These are phyloP conservation scores for Cutaneotrichosporon daszewskae DNA, from an alignment of 1,284 basidiomycete species.

Conservation along the genomic window DNA sequence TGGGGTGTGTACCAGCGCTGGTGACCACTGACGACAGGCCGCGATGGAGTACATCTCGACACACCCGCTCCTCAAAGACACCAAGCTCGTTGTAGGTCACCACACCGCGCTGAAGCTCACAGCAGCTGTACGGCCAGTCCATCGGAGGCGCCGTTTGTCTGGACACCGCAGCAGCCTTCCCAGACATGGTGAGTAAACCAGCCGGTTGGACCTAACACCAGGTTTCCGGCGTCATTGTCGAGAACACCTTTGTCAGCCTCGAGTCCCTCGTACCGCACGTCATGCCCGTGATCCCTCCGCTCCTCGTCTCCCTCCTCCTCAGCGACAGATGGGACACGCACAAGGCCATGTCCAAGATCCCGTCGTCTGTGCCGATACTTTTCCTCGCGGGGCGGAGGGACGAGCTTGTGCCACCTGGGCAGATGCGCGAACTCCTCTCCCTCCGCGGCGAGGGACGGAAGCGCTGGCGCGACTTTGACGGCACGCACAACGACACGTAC, in stretches of 20 bases:
- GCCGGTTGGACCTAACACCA: constrained; percentile 27
- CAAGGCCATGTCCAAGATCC: constrained; percentile 63
- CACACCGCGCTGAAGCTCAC: no score
- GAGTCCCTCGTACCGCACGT: constrained; percentile 72
- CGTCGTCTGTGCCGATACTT: constrained; percentile 68
- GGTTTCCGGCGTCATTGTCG: constrained; percentile 62
- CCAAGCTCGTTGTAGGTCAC: constrained; percentile 44
- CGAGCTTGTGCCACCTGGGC: constrained; percentile 74
- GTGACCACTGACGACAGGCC: constrained; percentile 47
- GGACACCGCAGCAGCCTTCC: constrained; percentile 75
- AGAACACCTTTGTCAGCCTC: constrained; percentile 87
- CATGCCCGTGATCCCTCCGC: constrained; percentile 68
- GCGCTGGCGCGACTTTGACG: constrained; percentile 59
- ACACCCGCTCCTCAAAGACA: constrained; percentile 63
- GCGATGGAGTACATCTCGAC: constrained; percentile 68
- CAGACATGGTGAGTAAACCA: constrained; percentile 60
- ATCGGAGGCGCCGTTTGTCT: constrained; percentile 95
- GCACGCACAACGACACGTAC: constrained; percentile 71
- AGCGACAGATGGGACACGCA: constrained; percentile 78
- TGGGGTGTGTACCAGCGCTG: constrained; percentile 52
- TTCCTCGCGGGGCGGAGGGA: constrained; percentile 74
- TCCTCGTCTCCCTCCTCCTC: constrained; percentile 37
- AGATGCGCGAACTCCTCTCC: constrained; percentile 75
- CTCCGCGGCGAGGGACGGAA: constrained; percentile 50
- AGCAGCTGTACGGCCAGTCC: constrained; percentile 75